phyloP scores from a whole-genome alignment of 257 asterid genomes.

The Parsonsia alboflavescens region DNA sequence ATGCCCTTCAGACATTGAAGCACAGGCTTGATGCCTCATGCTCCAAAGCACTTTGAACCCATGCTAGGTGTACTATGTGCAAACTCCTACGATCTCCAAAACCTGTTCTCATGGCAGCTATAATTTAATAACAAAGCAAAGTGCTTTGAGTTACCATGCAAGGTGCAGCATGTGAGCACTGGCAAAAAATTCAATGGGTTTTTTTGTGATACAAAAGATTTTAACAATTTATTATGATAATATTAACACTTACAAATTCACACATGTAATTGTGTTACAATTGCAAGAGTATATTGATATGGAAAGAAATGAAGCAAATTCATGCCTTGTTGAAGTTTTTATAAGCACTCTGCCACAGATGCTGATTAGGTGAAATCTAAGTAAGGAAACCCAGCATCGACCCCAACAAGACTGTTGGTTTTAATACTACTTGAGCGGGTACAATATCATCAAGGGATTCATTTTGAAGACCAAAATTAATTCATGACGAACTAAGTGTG shows the following conservation, averaged over 20 bases:
- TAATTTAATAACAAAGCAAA: too few species aligned
- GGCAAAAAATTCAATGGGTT: neutral
- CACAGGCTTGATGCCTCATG: neutral
- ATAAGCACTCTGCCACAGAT: neutral
- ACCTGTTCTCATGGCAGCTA: neutral
- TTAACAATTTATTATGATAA: neutral
- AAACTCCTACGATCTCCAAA: neutral
- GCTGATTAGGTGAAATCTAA: neutral
- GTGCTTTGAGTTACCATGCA: too few species aligned
- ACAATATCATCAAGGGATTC: neutral
- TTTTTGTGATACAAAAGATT: neutral
- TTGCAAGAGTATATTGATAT: neutral
- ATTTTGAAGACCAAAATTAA: too few species aligned
- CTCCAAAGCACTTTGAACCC: neutral
- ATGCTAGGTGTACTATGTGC: neutral
- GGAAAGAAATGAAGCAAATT: neutral
- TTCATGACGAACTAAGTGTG: too few species aligned
- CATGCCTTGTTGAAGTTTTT: neutral
- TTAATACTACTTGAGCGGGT: neutral
- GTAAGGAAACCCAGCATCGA: neutral
- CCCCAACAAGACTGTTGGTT: neutral
- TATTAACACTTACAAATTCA: neutral
- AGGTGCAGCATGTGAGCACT: neutral
- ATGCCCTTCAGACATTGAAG: neutral
- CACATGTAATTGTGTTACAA: neutral